Percentiles rank a stretch among this genome's conserved stretches.
Conservation (phyloP, 2,329 filamentous ascomycete species). For the Thermoascus crustaceus region DNA sequence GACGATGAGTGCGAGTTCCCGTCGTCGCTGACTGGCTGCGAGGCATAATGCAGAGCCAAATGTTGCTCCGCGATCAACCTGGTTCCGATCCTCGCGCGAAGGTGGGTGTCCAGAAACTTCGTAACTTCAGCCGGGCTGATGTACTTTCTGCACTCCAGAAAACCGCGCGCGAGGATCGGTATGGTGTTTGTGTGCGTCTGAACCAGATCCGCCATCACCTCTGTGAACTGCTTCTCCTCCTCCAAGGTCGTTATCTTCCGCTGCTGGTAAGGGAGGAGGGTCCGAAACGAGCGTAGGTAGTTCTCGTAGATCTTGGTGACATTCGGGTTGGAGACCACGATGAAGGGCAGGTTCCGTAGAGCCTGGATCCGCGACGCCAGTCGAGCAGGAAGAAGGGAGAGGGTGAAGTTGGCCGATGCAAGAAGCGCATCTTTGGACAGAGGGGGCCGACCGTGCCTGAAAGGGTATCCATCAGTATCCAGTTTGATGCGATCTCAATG, state of each 20-base stretch:
- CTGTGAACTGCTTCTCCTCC: slow-evolving; percentile 84
- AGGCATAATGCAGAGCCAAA: slow-evolving; percentile 74
- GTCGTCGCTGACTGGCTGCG: slow-evolving; percentile 62
- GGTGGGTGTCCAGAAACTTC: slow-evolving; percentile 82
- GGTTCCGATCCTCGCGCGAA: slow-evolving; percentile 89
- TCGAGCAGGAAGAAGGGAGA: slow-evolving; percentile 82
- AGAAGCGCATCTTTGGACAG: slow-evolving; percentile 72
- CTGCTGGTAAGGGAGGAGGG: slow-evolving; percentile 75
- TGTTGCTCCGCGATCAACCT: slow-evolving; percentile 93
- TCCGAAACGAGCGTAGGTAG: slow-evolving; percentile 87
- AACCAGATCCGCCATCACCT: slow-evolving; percentile 90
- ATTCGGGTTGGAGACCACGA: slow-evolving; percentile 95
- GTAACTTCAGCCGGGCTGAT: slow-evolving; percentile 79
- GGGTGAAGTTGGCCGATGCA: slow-evolving; percentile 89
- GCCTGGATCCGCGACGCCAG: slow-evolving; percentile 91
- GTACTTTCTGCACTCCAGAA: slow-evolving; percentile 87
- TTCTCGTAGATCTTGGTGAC: slow-evolving; percentile 93
- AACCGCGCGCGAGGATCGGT: slow-evolving; percentile 80
- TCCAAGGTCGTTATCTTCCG: slow-evolving; percentile 65
- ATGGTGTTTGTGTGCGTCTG: slow-evolving; percentile 93
- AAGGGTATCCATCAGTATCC: slow-evolving; percentile 4
- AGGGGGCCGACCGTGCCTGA: slow-evolving; percentile 69
- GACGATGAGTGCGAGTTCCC: slow-evolving; percentile 27
- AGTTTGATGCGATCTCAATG: no score
- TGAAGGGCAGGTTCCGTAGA: slow-evolving; percentile 87